Evolutionary conservation across 306 rosid genomes (phyloP), one percentile per base, ranked within the genome.

Genomic region (Sicyos baderoa): DNA sequence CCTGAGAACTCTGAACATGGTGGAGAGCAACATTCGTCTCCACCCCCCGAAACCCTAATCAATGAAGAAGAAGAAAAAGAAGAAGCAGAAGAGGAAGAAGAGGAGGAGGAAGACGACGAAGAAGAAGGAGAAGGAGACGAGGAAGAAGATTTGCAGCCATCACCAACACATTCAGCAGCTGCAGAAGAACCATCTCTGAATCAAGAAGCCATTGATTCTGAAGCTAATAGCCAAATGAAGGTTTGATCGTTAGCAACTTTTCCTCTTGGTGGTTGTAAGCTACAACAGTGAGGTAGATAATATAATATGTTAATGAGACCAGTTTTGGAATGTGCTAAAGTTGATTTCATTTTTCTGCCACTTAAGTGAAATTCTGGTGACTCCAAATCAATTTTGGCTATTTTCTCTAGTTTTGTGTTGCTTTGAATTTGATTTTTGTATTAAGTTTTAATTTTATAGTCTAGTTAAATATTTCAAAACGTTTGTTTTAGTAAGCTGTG

Each of bases 1-100:
- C 86, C 86, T 0, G 93, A 82, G 50, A 72, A 72, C 25, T 56
- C 65, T 61, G 58, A 72, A 23, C 25, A 49, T 27, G 59, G 69
- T 0, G 69, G 19, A 25, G 70, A 64, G 17, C 52, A 22, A 47
- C 54, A 19, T 6, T 21, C 70, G 1, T 21, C 70, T 64, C 51
- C 70, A 44, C 70, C 70, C 5, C 10, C 12, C 11, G 70, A 42
- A 19, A 21, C 35, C 35, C 7, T 44, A 18, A 64, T 21, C 54
- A 64, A 13, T 1, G 70, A 64, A 18, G 70, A 62, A 40, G 65
- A 23, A 40, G 69, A 62, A 62, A 45, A 12, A 40, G 52, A 61
- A 62, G 70, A 64, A 18, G 51, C 17, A 62, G 65, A 23, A 40
- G 69, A 61, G 18, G 70, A 42, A 5, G 53, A 37, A 40, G 65